Base-by-base conservation (phyloP, 176 grass and related monocot genomes). In the Oryza brachyantha region DNA sequence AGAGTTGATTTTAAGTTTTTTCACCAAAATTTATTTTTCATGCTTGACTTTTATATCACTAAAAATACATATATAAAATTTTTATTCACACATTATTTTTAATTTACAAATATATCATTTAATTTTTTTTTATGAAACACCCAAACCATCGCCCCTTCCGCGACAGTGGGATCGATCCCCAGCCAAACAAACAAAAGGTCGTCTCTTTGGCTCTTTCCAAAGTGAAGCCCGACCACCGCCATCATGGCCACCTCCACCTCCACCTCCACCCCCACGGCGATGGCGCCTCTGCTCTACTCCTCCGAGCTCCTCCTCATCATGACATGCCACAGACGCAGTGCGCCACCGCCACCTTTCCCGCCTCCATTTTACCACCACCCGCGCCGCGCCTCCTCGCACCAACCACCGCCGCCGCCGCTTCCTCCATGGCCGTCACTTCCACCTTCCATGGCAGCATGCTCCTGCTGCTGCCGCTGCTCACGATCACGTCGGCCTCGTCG, bases 221-320 rank as follows among this genome's bases (percentile, higher is more conserved):
- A 69, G 75, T 50, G 14, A 64, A 60, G 73, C 34, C 79, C 75
- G 85, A 82, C 85, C 84, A 57, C 70, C 41, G 13, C 26, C 72
- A 87, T 87, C 78, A 81, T 66, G 66, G 42, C 39, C 81, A 35
- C 61, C 62, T 74, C 68, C 78, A 74, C 39, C 84, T 32, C 64
- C 79, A 31, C 62, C 59, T 3, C 74, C 78, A 36, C 45, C 14
- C 34, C 72, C 14, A 42, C 72, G 22, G 10, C n/a, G n/a, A 42
- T 43, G 13, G 43, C 14, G 37, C 50, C 80, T 70, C 61, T 61
- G 36, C 32, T 8, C 64, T 35, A 85, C 81, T 72, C 80, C 28
- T 48, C 67, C 70, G 50, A 70, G 6, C 68, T n/a, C 40, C 68
- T n/a, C 40, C 58, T 87, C 73, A 93, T 93, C 81, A 93, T 93